Base-by-base conservation (phyloP, 257 asterid genomes). In the Dorcoceras hygrometricum region DNA sequence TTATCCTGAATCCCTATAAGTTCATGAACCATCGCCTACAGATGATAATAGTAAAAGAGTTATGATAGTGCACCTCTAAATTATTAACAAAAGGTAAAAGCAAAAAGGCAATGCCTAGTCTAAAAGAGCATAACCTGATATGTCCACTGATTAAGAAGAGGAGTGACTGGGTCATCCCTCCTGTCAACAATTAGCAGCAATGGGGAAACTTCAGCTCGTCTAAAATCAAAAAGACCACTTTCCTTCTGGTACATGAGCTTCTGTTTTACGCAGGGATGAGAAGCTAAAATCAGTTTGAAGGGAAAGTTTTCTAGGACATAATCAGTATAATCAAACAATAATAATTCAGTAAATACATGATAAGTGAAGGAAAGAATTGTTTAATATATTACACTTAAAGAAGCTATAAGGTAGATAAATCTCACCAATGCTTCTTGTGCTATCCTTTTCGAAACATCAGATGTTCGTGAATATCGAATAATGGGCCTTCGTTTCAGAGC, bases 181-280 rank as follows among this genome's bases (percentile, higher is more conserved):
- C 98, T 86, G 78, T 92, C 98, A 70, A 92, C 73, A 74, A 92
- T 78, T 51, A 92, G 87, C 84, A 92, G 80, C 83, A 92, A 73
- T 1, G 97, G 97, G 66, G 98, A 86, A 81, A 87, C 89, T 82
- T 92, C 98, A 39, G 97, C 63, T 50, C 97, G 86, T 63, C 99
- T 84, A 74, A 93, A 93, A 83, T 93, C 97, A 64, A 93, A 93
- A 68, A 90, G 94, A 70, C 96, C 91, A 76, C 96, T 90, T 80
- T 93, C 99, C 76, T 88, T 89, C 80, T 90, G 95, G 86, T 93
- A 93, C 99, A 93, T 93, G 80, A 93, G 95, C 81, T 90, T 93
- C 99, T 93, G 90, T 73, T 60, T 72, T 54, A 66, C 58, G 24
- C 24, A 56, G 46, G 62, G 31, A 63, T 24, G 62, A 57, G 69